Percentiles rank a stretch among this genome's conserved stretches.
phyloP scores from a whole-genome alignment of 169 alveolate genomes.

The Theileria orientalis region DNA sequence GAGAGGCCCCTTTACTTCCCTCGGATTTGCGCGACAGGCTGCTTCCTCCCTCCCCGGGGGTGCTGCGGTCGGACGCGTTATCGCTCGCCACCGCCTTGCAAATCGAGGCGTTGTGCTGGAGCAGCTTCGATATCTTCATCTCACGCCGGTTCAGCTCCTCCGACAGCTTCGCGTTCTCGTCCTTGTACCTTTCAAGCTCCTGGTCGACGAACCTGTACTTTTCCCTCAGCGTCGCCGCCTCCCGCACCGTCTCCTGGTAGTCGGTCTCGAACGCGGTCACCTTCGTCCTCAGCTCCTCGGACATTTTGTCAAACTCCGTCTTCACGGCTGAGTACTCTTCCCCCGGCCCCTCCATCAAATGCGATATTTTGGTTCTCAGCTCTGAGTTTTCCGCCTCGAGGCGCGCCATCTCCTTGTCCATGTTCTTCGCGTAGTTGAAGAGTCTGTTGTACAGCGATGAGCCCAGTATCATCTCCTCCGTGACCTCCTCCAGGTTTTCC shows the following conservation, averaged over 20 bases:
- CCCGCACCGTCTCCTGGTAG: not conserved
- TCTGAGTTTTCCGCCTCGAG: constrained; percentile 41
- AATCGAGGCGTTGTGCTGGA: constrained; percentile 1
- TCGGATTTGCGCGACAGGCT: no score
- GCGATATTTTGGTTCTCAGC: constrained; percentile 4
- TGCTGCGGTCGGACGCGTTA: no score
- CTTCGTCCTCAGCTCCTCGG: constrained; percentile 1
- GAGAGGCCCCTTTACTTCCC: no score
- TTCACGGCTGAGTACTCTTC: not conserved
- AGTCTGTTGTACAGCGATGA: constrained; percentile 39
- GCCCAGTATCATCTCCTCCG: constrained; percentile 52
- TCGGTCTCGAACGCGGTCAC: constrained; percentile 9
- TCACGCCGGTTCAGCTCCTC: not conserved
- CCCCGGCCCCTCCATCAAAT: constrained; percentile 6
- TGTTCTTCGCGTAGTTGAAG: not conserved
- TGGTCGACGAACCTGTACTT: not conserved
- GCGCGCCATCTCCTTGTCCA: constrained; percentile 34
- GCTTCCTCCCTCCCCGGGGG: no score
- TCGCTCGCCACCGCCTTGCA: not conserved
- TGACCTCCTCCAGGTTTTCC: constrained; percentile 32
- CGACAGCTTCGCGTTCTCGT: constrained; percentile 9
- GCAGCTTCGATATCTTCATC: not conserved
- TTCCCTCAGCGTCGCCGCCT: constrained; percentile 2
- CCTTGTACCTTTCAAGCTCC: constrained; percentile 6
- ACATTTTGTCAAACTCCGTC: not conserved